phyloP scores from a whole-genome alignment of 225 moss, liverwort and hornwort genomes.

The Physcomitrium patens region DNA sequence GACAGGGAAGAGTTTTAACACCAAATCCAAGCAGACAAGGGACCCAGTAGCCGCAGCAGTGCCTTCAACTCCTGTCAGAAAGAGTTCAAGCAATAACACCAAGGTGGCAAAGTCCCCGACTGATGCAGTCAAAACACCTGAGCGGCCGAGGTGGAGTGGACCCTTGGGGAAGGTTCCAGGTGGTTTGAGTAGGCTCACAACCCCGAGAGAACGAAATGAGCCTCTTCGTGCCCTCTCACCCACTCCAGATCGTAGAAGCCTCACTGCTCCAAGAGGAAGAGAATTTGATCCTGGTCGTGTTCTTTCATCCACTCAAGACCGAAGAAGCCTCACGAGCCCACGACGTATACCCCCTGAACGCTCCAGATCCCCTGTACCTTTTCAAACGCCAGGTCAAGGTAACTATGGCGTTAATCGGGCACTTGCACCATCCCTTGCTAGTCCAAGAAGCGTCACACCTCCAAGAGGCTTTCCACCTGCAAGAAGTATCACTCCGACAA shows the following conservation, averaged over 20 bases:
- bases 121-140: constrained; percentile 29
- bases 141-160: constrained; percentile 17
- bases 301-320: constrained; percentile 27
- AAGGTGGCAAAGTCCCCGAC: constrained; percentile 4
- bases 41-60: not conserved
- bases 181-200: not conserved
- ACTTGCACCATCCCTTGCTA: constrained; percentile 20
- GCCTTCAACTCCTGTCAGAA: constrained; percentile 10
- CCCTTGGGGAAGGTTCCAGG: constrained; percentile 19
- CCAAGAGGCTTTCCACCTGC: not conserved
- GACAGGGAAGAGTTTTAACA: constrained; percentile 8
- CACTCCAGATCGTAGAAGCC: not conserved
- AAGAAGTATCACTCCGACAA: constrained; percentile 28
- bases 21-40: not conserved
- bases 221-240: not conserved
- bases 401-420: constrained; percentile 15
- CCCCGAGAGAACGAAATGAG: not conserved
- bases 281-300: constrained; percentile 20
- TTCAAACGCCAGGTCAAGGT: constrained; percentile 19
- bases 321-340: constrained; percentile 29
- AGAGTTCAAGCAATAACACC: constrained; percentile 12
- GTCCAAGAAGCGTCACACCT: constrained; percentile 8
- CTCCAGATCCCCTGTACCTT: constrained; percentile 33
- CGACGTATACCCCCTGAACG: constrained; percentile 23
- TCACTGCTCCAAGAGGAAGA: constrained; percentile 29